Percentiles rank a stretch among this genome's conserved stretches.
phyloP scores from a whole-genome alignment of 176 grass and related monocot genomes.

The Ampelocalamus luodianensis region DNA sequence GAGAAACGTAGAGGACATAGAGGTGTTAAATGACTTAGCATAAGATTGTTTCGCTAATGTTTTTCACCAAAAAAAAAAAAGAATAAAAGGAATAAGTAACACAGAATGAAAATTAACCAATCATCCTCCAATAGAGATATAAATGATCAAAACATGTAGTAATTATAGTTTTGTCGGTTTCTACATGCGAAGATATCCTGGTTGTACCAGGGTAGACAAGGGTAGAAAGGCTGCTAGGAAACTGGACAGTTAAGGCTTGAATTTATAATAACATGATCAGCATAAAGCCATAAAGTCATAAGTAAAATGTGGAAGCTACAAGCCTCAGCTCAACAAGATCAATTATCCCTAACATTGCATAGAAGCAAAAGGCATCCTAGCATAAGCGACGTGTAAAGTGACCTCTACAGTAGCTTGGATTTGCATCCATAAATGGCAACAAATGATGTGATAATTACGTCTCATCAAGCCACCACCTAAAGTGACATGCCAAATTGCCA shows the following conservation, averaged over 20 bases:
- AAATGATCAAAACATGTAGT: constrained; percentile 4
- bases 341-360: not conserved
- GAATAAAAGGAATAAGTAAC: not conserved
- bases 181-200: not conserved
- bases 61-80: constrained; percentile 9
- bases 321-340: constrained; percentile 22
- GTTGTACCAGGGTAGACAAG: not conserved
- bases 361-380: constrained; percentile 7
- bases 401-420: not conserved
- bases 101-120: not conserved
- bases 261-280: constrained; percentile 25
- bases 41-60: not conserved
- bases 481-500: not conserved
- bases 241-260: constrained; percentile 13
- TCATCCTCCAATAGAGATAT: constrained; percentile 1
- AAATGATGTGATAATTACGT: not conserved
- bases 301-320: not conserved
- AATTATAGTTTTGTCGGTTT: not conserved
- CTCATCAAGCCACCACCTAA: not conserved
- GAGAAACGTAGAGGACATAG: not conserved
- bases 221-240: constrained; percentile 9
- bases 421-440: constrained; percentile 20
- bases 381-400: not conserved
- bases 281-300: not conserved
- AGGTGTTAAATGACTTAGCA: constrained; percentile 3